phyloP scores from a whole-genome alignment of 192 early-diverging fungal species.

The Phycomyces blakesleeanus region DNA sequence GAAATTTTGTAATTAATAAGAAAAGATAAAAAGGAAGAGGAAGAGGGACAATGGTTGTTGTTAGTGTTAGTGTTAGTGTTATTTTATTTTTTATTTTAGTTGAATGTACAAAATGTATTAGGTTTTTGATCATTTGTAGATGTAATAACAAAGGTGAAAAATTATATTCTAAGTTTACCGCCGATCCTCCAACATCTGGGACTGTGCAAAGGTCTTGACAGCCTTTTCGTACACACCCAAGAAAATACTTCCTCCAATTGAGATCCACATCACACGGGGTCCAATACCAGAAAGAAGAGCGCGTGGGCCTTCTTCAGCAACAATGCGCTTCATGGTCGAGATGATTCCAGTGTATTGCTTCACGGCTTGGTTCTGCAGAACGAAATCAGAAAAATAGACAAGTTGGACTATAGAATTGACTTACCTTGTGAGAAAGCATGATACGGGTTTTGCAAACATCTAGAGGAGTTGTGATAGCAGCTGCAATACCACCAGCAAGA shows the following conservation, averaged over 20 bases:
- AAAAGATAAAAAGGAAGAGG: not conserved
- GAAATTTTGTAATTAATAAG: too few relatives aligned
- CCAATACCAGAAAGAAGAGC: slow-evolving; percentile 87
- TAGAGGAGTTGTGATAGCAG: slow-evolving; percentile 88
- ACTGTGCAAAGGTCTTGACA: slow-evolving; percentile 33
- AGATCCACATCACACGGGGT: slow-evolving; percentile 93
- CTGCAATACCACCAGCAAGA: slow-evolving; percentile 85
- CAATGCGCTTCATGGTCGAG: slow-evolving; percentile 69
- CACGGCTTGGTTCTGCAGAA: slow-evolving; percentile 35
- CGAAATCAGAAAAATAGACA: not conserved
- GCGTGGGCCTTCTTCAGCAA: slow-evolving; percentile 70
- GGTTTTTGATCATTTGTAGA: too few relatives aligned
- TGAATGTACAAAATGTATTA: too few relatives aligned
- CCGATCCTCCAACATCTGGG: slow-evolving; percentile 22
- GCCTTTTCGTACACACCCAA: slow-evolving; percentile 91
- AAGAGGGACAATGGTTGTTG: not conserved
- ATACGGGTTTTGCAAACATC: slow-evolving; percentile 96
- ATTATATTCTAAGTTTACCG: not conserved
- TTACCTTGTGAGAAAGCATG: slow-evolving; percentile 84
- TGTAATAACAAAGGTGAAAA: too few relatives aligned
- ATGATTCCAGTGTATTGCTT: slow-evolving; percentile 66
- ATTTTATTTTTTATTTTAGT: too few relatives aligned
- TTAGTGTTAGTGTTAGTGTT: too few relatives aligned
- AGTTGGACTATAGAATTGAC: not conserved
- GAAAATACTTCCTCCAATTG: slow-evolving; percentile 92